Conservation (phyloP, 2,329 filamentous ascomycete species). For the Byssothecium circinans region DNA sequence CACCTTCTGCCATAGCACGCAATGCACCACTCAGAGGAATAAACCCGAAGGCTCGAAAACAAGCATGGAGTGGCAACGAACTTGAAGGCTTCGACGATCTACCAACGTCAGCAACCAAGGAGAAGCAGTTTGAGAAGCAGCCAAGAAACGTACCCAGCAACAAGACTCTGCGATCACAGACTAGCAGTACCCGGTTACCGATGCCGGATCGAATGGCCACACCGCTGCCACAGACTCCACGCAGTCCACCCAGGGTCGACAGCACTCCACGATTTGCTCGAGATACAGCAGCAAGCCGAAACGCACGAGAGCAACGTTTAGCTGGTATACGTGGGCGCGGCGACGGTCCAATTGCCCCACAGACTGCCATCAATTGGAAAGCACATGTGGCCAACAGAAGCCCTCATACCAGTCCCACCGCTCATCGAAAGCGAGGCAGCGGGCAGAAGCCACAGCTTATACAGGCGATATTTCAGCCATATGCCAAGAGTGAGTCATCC, state of each 20-base stretch:
- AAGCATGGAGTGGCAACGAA: slow-evolving; percentile 81
- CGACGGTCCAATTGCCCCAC: slow-evolving; percentile 51
- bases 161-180: slow-evolving; percentile 59
- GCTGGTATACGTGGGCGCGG: slow-evolving; percentile 47
- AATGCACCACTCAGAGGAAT: slow-evolving; percentile 60
- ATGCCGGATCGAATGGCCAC: slow-evolving; percentile 50
- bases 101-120: slow-evolving; percentile 79
- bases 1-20: slow-evolving; percentile 53
- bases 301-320: slow-evolving; percentile 64
- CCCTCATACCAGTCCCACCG: slow-evolving; percentile 53
- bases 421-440: slow-evolving; percentile 51
- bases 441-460: slow-evolving; percentile 85
- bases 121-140: slow-evolving; percentile 80
- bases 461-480: slow-evolving; percentile 75
- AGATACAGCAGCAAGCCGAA: slow-evolving; percentile 67
- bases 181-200: slow-evolving; percentile 49
- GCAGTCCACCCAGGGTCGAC: slow-evolving; percentile 55
- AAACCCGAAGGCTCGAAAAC: slow-evolving; percentile 30
- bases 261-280: slow-evolving; percentile 65
- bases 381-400: slow-evolving; percentile 55
- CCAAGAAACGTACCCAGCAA: slow-evolving; percentile 70
- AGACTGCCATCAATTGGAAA: slow-evolving; percentile 63
- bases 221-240: slow-evolving; percentile 56
- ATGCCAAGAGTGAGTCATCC: slow-evolving; percentile 71
- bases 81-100: slow-evolving; percentile 93